Evolutionary conservation across 2,329 filamentous ascomycete species (phyloP), one percentile per base, ranked within the genome.

Genomic region (Cadophora luteo-olivacea): DNA sequence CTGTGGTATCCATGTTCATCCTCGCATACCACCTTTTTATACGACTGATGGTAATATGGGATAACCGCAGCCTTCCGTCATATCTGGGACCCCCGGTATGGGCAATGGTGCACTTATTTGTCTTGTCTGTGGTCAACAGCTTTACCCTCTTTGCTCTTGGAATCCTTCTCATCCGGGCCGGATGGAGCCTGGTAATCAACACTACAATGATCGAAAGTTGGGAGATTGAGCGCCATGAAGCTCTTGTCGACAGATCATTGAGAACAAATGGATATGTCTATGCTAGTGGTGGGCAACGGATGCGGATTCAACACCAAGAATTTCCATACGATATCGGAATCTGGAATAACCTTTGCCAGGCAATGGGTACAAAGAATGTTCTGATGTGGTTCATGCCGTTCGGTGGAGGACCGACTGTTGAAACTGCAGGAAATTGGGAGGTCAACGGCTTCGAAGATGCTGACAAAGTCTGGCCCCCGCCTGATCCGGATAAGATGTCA

Each of bases 291-390:
- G 85, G 86, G 5, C 82, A 79, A 73, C 80, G 84, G 55, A 79
- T 89, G 2, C 80, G 82, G 12, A 84, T 92, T 54, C 82, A 86
- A 67, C 86, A 84, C 64, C 86, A 94, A 74, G 91, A 95, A 78
- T 96, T 93, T 74, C 93, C 92, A 0, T 96, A 94, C 79, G 92
- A 97, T 75, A 81, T 95, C 55, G 92, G 91, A 61, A 82, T 96
- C 74, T 93, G 88, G 81, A 78, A 81, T 45, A 97, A 97, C 78
- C 84, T 95, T 77, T 84, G 85, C 19, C 89, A 92, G 76, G 91
- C 89, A 19, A 94, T 96, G 91, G 91, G 92, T 4, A 89, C 87
- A 0, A 72, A 77, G 8, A 93, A 92, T 76, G 74, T 86, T 0
- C 72, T 93, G 0, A 77, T 84, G 7, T 96, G 92, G 92, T 80